Evolutionary conservation across 441 rosid species (phyloP).

Genomic region (Euphorbia celastroides): DNA sequence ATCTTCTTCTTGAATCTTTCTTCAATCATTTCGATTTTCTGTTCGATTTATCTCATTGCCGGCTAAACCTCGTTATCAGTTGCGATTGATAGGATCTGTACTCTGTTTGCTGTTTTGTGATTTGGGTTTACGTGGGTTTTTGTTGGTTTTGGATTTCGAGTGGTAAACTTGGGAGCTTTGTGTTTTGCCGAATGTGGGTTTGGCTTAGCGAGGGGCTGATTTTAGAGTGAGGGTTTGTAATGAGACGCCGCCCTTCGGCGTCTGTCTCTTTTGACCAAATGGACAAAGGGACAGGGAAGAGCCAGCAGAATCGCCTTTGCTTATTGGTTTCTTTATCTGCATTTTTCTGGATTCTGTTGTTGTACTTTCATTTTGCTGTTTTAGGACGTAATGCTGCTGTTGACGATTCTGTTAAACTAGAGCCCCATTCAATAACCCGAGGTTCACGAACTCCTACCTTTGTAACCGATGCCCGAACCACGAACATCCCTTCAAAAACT

Average conservation of each 20-base stretch:
- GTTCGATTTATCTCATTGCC: neutral
- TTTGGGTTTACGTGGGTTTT: conserved; percentile 2
- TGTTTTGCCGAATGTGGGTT: conserved; percentile 1
- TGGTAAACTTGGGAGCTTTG: conserved; percentile 1
- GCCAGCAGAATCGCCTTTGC: conserved; percentile 57
- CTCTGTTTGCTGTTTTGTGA: neutral
- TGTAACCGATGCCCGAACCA: conserved; percentile 13
- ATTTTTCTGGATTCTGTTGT: conserved; percentile 65
- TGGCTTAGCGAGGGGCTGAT: conserved; percentile 20
- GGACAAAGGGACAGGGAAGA: conserved; percentile 71
- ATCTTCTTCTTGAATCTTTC: neutral
- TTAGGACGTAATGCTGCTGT: conserved; percentile 38
- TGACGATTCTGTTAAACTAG: conserved; percentile 40
- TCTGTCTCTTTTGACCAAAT: conserved; percentile 39
- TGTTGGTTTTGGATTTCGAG: neutral
- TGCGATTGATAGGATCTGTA: conserved; percentile 10
- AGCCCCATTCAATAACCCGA: conserved; percentile 20
- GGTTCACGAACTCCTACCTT: conserved; percentile 23
- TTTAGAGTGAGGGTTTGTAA: conserved; percentile 20
- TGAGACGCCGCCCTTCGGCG: conserved; percentile 72
- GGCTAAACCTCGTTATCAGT: neutral
- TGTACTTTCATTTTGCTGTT: conserved; percentile 76
- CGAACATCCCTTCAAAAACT: conserved; percentile 8
- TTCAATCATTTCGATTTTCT: neutral
- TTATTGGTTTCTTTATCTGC: conserved; percentile 52